phyloP scores from a whole-genome alignment of 2,329 filamentous ascomycete species.

The Fusarium cicatricum region DNA sequence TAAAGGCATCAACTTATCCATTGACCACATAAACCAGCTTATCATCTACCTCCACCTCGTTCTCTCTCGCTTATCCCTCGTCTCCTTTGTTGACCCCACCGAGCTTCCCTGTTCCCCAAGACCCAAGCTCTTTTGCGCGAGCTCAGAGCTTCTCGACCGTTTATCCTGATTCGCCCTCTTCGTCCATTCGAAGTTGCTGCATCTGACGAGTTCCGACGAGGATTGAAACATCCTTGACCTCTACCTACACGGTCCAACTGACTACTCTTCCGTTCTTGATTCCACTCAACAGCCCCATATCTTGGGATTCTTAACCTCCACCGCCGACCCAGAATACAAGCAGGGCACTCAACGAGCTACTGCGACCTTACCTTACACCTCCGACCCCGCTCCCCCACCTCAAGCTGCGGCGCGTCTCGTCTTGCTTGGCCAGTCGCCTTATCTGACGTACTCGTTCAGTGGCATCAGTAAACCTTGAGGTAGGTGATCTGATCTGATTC shows the following conservation, averaged over 20 bases:
- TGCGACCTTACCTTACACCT: constrained; percentile 37
- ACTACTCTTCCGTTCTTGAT: background rate
- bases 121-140: constrained; percentile 26
- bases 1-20: constrained; percentile 24
- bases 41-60: background rate
- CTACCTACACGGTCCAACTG: background rate
- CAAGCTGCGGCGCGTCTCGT: constrained; percentile 35
- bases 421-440: constrained; percentile 37
- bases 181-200: background rate
- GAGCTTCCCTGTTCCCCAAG: constrained; percentile 23
- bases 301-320: constrained; percentile 15
- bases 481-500: constrained; percentile 43
- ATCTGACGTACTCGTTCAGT: constrained; percentile 40
- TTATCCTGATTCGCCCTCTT: background rate
- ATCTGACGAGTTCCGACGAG: background rate
- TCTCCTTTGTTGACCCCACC: constrained; percentile 29
- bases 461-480: constrained; percentile 36
- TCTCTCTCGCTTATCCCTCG: constrained; percentile 12
- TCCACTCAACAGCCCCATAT: constrained; percentile 6
- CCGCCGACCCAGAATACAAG: constrained; percentile 9
- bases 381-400: constrained; percentile 41
- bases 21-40: constrained; percentile 10
- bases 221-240: background rate
- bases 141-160: constrained; percentile 10
- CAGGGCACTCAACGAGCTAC: constrained; percentile 34